Evolutionary conservation across 2,329 filamentous ascomycete species (phyloP).

Genomic region (Lasiodiplodia citricola): DNA sequence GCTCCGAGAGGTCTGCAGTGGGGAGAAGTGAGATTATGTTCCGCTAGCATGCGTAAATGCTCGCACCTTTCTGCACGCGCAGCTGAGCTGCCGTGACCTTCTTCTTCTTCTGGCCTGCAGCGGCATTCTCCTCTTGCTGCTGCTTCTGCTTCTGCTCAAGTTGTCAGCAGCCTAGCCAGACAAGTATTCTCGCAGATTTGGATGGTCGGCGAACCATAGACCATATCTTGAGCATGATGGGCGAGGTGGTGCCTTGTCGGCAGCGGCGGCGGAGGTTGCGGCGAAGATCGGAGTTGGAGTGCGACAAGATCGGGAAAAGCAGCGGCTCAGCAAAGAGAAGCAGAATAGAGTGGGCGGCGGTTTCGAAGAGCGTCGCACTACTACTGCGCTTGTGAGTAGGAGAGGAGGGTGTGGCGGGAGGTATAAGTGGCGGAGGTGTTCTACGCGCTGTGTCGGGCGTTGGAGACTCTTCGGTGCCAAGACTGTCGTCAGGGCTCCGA

Average conservation of each 20-base stretch:
- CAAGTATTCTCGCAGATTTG: not conserved
- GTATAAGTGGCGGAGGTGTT: not conserved
- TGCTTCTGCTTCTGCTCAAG: conserved; percentile 77
- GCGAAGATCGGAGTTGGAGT: conserved; percentile 11
- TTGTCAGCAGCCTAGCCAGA: conserved; percentile 33
- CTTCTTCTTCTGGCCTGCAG: conserved; percentile 87
- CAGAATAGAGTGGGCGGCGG: not conserved
- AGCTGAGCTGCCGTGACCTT: conserved; percentile 97
- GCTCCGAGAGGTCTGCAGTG: conserved; percentile 74
- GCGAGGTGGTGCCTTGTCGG: not conserved
- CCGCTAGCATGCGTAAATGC: not conserved
- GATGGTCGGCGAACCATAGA: conserved; percentile 74
- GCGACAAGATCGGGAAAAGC: not conserved
- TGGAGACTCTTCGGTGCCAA: not conserved
- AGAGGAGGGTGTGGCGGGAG: not conserved
- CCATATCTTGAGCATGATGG: conserved; percentile 98
- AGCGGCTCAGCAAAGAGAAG: not conserved
- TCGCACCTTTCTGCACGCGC: conserved; percentile 89
- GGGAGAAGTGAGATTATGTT: not conserved
- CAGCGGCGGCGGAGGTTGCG: conserved; percentile 13
- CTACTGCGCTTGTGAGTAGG: not conserved
- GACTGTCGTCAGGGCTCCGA: not conserved
- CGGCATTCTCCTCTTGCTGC: conserved; percentile 92
- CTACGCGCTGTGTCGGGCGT: not conserved
- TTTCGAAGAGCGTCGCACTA: not conserved